Evolutionary conservation across 2,329 filamentous ascomycete genomes (phyloP).

Genomic region (Fusarium nodosum): DNA sequence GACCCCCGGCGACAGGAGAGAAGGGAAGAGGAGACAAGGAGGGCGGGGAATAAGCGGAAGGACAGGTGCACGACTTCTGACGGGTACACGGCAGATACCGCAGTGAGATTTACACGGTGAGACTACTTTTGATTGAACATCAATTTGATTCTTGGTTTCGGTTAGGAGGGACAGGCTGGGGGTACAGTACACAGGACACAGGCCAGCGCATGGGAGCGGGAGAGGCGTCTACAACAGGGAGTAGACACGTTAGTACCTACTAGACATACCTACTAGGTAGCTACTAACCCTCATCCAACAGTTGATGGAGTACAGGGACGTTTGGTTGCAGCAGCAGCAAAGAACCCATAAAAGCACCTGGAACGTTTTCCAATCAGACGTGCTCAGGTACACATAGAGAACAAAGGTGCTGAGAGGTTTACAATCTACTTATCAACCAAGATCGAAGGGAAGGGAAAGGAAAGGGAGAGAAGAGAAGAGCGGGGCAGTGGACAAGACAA

Average conservation of each 20-base stretch:
- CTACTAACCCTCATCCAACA: neutral
- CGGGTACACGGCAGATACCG: constrained; percentile 35
- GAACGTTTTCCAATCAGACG: neutral
- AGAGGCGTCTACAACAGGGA: constrained; percentile 26
- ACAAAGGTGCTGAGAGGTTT: neutral
- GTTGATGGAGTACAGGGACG: neutral
- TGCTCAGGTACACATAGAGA: neutral
- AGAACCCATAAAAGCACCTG: neutral
- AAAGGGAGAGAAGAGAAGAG: constrained; percentile 3
- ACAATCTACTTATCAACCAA: neutral
- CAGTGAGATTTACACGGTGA: constrained; percentile 26
- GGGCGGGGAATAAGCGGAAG: neutral
- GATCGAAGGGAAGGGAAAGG: neutral
- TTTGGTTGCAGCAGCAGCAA: neutral
- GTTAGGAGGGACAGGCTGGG: neutral
- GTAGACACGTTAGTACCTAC: neutral
- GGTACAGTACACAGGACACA: neutral
- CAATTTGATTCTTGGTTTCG: constrained; percentile 16
- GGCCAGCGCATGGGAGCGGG: constrained; percentile 25
- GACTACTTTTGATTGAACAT: neutral
- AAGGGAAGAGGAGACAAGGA: neutral
- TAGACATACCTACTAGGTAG: neutral
- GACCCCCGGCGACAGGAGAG: neutral
- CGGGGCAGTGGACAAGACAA: neutral
- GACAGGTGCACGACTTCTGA: constrained; percentile 22